A percentile compares a stretch with the other conserved stretches of the same genome.
Evolutionary conservation across 1,284 basidiomycete genomes (phyloP).

Genomic region (Singerocomus inundabilis): DNA sequence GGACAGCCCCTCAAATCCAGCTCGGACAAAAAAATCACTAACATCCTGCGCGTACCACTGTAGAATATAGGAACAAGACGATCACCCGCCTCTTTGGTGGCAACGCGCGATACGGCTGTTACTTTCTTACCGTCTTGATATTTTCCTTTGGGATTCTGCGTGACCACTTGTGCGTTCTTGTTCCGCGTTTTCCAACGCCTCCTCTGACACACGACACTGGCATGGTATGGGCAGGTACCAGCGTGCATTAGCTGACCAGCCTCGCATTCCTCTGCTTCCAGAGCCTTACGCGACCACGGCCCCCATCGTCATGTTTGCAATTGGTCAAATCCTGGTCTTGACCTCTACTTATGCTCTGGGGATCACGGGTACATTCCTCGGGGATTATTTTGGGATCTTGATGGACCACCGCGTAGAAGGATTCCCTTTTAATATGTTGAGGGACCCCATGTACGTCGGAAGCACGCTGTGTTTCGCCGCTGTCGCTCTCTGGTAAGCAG

Average conservation of each 20-base stretch:
- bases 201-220: neutral
- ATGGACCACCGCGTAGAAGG: constrained; percentile 86
- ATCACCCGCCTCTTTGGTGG: constrained; percentile 81
- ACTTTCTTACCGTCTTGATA: constrained; percentile 88
- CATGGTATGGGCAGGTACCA: constrained; percentile 54
- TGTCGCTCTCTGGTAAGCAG: constrained; percentile 74
- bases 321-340: constrained; percentile 81
- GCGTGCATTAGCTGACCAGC: constrained; percentile 71
- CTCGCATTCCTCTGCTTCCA: constrained; percentile 54
- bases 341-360: constrained; percentile 91
- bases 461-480: constrained; percentile 86
- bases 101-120: constrained; percentile 76
- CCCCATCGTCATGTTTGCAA: constrained; percentile 63
- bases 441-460: constrained; percentile 96
- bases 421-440: constrained; percentile 94
- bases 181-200: neutral
- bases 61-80: constrained; percentile 87
- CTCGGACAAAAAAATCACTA: neutral
- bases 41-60: too few species aligned
- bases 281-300: constrained; percentile 58
- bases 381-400: constrained; percentile 98
- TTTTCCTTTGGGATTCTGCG: constrained; percentile 85
- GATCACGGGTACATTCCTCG: constrained; percentile 91
- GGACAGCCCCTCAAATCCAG: neutral
- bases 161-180: constrained; percentile 70